These are phyloP conservation scores for Tetrahymena thermophila DNA, from an alignment of 73 alveolate species.

Conservation along the genomic window DNA sequence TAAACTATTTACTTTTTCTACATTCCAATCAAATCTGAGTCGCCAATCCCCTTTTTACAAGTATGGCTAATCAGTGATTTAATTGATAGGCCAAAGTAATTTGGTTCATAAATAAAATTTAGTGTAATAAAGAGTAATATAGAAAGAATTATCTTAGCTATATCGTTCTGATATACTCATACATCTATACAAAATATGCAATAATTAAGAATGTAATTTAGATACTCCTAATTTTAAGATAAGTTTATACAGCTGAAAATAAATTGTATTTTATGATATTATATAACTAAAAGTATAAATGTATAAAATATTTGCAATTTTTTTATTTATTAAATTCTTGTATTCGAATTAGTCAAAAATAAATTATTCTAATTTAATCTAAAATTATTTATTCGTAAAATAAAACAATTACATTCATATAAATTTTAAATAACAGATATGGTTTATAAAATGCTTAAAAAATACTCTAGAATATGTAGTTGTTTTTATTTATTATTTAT, in stretches of 20 bases:
- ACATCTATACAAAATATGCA: neutral
- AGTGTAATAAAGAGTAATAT: neutral
- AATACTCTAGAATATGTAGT: no score
- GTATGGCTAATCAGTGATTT: neutral
- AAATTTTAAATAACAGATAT: no score
- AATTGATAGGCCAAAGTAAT: neutral
- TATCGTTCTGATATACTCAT: neutral
- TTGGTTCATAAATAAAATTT: neutral
- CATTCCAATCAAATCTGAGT: neutral
- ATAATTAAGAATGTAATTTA: neutral
- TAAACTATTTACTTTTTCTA: neutral
- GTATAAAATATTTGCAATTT: no score
- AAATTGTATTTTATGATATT: neutral
- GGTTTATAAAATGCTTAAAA: no score
- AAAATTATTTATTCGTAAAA: no score
- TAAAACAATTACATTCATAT: no score
- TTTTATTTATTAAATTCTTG: no score
- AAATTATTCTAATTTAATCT: no score
- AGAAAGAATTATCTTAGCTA: neutral
- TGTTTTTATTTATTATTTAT: no score
- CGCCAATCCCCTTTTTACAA: neutral
- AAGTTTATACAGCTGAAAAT: neutral
- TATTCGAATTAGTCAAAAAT: no score
- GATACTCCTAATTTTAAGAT: neutral
- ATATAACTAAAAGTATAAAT: neutral